Conservation (phyloP, 371 early-diverging fungal species). For the Rhizomucor pusillus region DNA sequence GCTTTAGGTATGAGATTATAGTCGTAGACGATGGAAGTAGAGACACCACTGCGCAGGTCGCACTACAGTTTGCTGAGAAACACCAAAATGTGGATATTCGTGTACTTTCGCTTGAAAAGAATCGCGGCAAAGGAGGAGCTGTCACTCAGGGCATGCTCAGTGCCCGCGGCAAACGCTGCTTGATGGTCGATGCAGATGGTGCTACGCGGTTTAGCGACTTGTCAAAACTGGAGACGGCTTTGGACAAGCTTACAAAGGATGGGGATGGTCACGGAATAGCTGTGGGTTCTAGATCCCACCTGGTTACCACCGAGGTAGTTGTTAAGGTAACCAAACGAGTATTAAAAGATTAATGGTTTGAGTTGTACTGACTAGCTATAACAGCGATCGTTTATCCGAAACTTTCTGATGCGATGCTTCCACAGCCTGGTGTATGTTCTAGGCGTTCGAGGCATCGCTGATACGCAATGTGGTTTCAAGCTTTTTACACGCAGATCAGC, state of each 20-base stretch:
- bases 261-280: constrained; percentile 64
- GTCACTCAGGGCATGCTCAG: constrained; percentile 89
- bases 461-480: constrained; percentile 98
- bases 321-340: constrained; percentile 94
- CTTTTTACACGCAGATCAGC: constrained; percentile 84
- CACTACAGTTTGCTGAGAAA: constrained; percentile 62
- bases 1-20: constrained; percentile 79
- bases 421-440: constrained; percentile 82
- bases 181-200: constrained; percentile 97
- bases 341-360: too few relatives aligned
- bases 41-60: constrained; percentile 74
- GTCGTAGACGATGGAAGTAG: constrained; percentile 90
- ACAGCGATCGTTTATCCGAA: constrained; percentile 85
- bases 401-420: constrained; percentile 90
- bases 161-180: constrained; percentile 72
- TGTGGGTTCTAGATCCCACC: constrained; percentile 89
- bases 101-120: constrained; percentile 76
- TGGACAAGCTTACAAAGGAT: constrained; percentile 29
- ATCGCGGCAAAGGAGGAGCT: constrained; percentile 94
- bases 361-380: constrained; percentile 1
- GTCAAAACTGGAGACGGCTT: constrained; percentile 51
- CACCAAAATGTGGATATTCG: constrained; percentile 58
- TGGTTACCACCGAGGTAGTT: constrained; percentile 87
- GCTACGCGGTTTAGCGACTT: constrained; percentile 89
- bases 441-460: constrained; percentile 81